Conservation (phyloP, 441 rosid genomes). For the Gossypium trilobum region DNA sequence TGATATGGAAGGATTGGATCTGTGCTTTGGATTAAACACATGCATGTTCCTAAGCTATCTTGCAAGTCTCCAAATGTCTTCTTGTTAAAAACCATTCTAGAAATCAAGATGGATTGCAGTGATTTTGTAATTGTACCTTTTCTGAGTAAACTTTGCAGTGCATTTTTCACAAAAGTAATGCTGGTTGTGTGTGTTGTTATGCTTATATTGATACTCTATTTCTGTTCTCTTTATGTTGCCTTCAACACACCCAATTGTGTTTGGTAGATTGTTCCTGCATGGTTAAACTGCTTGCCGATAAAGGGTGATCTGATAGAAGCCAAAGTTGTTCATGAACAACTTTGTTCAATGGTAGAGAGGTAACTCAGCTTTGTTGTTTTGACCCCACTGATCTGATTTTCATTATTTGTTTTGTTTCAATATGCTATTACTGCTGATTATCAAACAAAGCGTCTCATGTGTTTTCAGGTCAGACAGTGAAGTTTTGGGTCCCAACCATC, state of each 20-base stretch:
- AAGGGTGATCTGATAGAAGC: constrained; percentile 93
- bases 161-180: neutral
- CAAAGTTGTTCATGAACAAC: constrained; percentile 92
- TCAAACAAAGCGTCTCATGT: constrained; percentile 5
- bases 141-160: neutral
- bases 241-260: neutral
- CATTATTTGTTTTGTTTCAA: neutral
- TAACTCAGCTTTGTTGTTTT: constrained; percentile 14
- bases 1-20: neutral
- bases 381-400: neutral
- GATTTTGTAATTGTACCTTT: neutral
- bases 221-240: neutral
- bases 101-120: neutral
- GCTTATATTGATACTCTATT: neutral
- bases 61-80: neutral
- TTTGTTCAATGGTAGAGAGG: constrained; percentile 97
- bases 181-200: neutral
- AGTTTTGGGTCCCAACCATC: constrained; percentile 81
- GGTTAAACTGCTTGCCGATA: constrained; percentile 94
- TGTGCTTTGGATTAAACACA: neutral
- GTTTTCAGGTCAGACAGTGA: constrained; percentile 73
- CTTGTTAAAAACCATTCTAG: neutral
- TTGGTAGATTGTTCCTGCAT: constrained; percentile 82
- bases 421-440: neutral
- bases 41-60: neutral